Percentiles rank a stretch among this genome's conserved stretches.
phyloP scores from a whole-genome alignment of 495 filamentous ascomycete species.

The Massariosphaeria phaeospora region DNA sequence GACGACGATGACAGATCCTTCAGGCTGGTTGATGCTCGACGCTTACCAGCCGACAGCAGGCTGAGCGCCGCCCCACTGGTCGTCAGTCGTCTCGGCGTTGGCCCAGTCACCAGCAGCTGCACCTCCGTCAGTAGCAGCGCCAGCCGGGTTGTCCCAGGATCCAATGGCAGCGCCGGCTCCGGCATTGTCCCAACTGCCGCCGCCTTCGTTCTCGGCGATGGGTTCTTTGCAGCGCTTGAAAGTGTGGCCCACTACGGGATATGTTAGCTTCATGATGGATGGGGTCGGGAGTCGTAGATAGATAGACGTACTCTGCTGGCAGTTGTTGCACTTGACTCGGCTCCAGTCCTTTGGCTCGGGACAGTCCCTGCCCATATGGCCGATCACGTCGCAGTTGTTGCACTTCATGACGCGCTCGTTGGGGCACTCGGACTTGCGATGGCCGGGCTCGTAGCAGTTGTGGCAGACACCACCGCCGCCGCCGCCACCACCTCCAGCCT shows the following conservation, averaged over 20 bases:
- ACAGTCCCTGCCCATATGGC: slow-evolving; percentile 52
- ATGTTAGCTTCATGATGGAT: background rate
- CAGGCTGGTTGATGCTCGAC: too few relatives aligned
- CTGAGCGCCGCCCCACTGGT: background rate
- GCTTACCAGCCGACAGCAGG: background rate
- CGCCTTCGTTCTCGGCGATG: slow-evolving; percentile 4
- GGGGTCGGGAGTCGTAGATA: background rate
- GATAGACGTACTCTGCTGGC: slow-evolving; percentile 35
- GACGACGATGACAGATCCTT: too few relatives aligned
- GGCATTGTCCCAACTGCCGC: background rate
- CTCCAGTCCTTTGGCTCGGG: slow-evolving; percentile 27
- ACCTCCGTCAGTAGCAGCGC: too few relatives aligned
- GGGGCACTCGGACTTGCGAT: slow-evolving; percentile 54
- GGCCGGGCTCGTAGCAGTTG: slow-evolving; percentile 42
- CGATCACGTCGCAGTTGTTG: slow-evolving; percentile 65
- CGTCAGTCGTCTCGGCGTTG: background rate
- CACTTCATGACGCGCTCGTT: slow-evolving; percentile 53
- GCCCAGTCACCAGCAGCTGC: slow-evolving; percentile 8
- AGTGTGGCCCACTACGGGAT: slow-evolving; percentile 20
- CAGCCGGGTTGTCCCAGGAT: slow-evolving; percentile 2
- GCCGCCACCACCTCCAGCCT: slow-evolving; percentile 63
- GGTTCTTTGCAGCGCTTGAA: slow-evolving; percentile 19
- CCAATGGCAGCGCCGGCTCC: background rate
- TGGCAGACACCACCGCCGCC: slow-evolving; percentile 53
- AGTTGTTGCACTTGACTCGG: slow-evolving; percentile 33